Evolutionary conservation across 2,329 filamentous ascomycete species (phyloP).

Genomic region (Blastomyces gilchristii): DNA sequence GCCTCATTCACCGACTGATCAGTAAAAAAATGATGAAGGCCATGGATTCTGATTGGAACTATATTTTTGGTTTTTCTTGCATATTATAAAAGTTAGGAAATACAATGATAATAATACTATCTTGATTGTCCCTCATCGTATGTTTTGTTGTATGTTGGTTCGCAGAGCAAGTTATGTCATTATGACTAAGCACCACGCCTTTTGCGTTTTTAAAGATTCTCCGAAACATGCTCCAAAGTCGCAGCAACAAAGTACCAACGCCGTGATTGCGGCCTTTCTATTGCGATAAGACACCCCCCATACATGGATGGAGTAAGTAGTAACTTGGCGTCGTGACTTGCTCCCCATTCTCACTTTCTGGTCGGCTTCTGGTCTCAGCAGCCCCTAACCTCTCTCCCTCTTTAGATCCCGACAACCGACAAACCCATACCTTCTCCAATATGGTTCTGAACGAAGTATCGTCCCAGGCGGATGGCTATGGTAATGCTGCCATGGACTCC

Average conservation of each 20-base stretch:
- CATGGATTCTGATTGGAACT: background rate
- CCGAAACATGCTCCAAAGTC: too few species aligned
- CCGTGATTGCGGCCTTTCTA: background rate
- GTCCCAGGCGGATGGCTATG: constrained; percentile 14
- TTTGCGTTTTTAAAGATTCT: too few species aligned
- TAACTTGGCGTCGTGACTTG: background rate
- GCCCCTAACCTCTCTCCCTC: background rate
- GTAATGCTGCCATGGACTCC: background rate
- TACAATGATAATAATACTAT: background rate
- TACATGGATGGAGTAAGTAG: background rate
- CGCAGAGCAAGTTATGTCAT: background rate
- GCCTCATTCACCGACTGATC: too few species aligned
- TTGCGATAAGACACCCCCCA: background rate
- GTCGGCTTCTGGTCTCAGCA: too few species aligned
- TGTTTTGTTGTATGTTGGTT: too few species aligned
- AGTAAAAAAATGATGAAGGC: background rate
- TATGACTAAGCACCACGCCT: background rate
- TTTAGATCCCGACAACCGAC: background rate
- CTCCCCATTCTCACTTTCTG: background rate
- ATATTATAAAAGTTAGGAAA: too few species aligned
- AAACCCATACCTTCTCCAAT: constrained; percentile 7
- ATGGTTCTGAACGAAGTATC: constrained; percentile 23
- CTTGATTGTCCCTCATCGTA: too few species aligned
- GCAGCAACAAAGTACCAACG: background rate
- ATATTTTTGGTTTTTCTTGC: background rate